Conservation (phyloP, 78 protist species). For the Dictyostelium citrinum region DNA sequence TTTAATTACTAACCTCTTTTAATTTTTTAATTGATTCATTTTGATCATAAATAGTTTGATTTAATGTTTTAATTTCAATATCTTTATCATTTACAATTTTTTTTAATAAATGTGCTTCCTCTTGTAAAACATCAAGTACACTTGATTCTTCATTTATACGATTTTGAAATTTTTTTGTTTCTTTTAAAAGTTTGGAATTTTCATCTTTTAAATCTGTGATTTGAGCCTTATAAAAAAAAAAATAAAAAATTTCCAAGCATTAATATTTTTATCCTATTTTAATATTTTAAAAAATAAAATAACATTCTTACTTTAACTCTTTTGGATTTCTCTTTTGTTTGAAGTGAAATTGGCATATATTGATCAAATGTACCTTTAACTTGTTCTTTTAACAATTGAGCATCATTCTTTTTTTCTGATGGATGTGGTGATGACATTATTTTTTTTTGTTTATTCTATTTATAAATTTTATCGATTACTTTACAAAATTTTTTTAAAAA, state of each 20-base stretch:
- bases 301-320: neutral
- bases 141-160: slow-evolving; percentile 35
- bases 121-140: neutral
- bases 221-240: neutral
- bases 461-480: neutral
- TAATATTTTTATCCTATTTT: neutral
- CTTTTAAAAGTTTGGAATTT: neutral
- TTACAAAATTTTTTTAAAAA: neutral
- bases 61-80: neutral
- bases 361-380: neutral
- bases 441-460: neutral
- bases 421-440: neutral
- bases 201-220: slow-evolving; percentile 10
- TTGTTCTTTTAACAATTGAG: neutral
- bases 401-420: neutral
- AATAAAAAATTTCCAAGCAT: no score
- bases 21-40: neutral
- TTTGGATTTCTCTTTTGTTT: slow-evolving; percentile 25
- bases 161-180: slow-evolving; percentile 7
- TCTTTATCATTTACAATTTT: slow-evolving; percentile 22
- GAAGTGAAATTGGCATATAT: slow-evolving; percentile 21
- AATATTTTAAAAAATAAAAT: no score
- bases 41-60: slow-evolving; percentile 39
- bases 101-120: slow-evolving; percentile 41
- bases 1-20: neutral